A percentile compares a stretch with the other conserved stretches of the same genome.
Conservation (phyloP, 2,329 filamentous ascomycete genomes). For the Verruconis gallopava region DNA sequence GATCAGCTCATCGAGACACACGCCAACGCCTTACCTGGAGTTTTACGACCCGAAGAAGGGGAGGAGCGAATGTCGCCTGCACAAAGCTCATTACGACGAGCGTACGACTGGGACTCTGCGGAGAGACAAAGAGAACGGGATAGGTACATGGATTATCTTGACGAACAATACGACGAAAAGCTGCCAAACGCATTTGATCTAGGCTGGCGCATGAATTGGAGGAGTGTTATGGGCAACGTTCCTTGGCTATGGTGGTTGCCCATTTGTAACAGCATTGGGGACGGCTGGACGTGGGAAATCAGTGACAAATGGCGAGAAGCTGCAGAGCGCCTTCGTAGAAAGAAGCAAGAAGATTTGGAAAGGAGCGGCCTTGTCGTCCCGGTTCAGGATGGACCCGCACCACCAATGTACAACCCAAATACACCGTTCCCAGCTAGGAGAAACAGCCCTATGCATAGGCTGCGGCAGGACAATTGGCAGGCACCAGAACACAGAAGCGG, state of each 20-base stretch:
- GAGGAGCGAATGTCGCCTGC: slow-evolving; percentile 41
- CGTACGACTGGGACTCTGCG: slow-evolving; percentile 33
- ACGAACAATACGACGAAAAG: slow-evolving; percentile 77
- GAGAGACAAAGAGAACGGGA: slow-evolving; percentile 53
- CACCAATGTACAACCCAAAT: slow-evolving; percentile 18
- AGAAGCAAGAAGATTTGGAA: slow-evolving; percentile 46
- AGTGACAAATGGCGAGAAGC: slow-evolving; percentile 66
- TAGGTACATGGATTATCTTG: slow-evolving; percentile 68
- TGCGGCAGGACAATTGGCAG: slow-evolving; percentile 18
- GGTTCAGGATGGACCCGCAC: slow-evolving; percentile 13
- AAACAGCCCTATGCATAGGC: slow-evolving; percentile 12
- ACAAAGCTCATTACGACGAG: slow-evolving; percentile 18
- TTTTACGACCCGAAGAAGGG: slow-evolving; percentile 71
- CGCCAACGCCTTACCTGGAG: slow-evolving; percentile 65
- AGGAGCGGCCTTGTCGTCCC: slow-evolving; percentile 1
- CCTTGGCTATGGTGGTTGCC: slow-evolving; percentile 68
- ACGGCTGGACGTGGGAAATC: slow-evolving; percentile 91
- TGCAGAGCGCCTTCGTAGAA: slow-evolving; percentile 42
- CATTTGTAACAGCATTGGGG: slow-evolving; percentile 71
- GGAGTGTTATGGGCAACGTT: slow-evolving; percentile 66
- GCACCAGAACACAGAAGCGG: slow-evolving; percentile 18
- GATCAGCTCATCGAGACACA: slow-evolving; percentile 67
- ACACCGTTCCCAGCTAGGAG: slow-evolving; percentile 15
- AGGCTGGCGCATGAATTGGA: slow-evolving; percentile 66
- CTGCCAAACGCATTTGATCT: slow-evolving; percentile 91